phyloP scores from a whole-genome alignment of 495 filamentous ascomycete species.

The Penicillium egyptiacum region DNA sequence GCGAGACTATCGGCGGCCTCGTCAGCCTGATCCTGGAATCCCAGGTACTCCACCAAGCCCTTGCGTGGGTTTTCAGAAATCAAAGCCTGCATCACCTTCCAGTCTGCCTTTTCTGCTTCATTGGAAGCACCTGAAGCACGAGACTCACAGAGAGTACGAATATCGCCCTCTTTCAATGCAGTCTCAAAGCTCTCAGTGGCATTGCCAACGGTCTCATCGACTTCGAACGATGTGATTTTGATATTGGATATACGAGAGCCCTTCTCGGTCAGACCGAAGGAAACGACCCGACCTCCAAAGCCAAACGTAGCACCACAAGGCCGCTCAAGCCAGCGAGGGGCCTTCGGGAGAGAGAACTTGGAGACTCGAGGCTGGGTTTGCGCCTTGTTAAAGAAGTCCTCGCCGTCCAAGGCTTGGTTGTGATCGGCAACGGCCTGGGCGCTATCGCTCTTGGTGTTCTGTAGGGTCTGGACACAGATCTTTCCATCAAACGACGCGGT shows the following conservation, averaged over 20 bases:
- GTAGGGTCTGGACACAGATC: slow-evolving; percentile 86
- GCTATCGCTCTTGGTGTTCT: slow-evolving; percentile 69
- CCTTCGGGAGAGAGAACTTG: slow-evolving; percentile 79
- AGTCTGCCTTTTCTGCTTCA: slow-evolving; percentile 92
- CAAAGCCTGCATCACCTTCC: slow-evolving; percentile 90
- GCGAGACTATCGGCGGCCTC: slow-evolving; percentile 50
- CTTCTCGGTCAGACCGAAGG: slow-evolving; percentile 61
- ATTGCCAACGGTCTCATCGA: slow-evolving; percentile 79
- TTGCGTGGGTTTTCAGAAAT: slow-evolving; percentile 76
- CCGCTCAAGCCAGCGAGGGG: slow-evolving; percentile 87
- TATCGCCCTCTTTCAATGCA: slow-evolving; percentile 73
- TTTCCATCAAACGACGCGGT: slow-evolving; percentile 97
- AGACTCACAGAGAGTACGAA: slow-evolving; percentile 76
- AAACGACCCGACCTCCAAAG: slow-evolving; percentile 91
- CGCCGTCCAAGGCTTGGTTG: slow-evolving; percentile 74
- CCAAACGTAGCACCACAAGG: slow-evolving; percentile 90
- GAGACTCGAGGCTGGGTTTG: slow-evolving; percentile 87
- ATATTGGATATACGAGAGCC: slow-evolving; percentile 72
- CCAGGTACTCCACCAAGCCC: slow-evolving; percentile 81
- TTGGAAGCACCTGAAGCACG: slow-evolving; percentile 68
- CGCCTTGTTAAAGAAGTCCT: slow-evolving; percentile 95
- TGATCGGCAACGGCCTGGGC: slow-evolving; percentile 55
- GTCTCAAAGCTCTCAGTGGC: slow-evolving; percentile 86
- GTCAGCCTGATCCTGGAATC: slow-evolving; percentile 65
- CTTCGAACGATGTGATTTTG: slow-evolving; percentile 80